A percentile compares a stretch with the other conserved stretches of the same genome.
phyloP scores from a whole-genome alignment of 1,284 basidiomycete genomes.

The Anthracocystis panici-leucophaei region DNA sequence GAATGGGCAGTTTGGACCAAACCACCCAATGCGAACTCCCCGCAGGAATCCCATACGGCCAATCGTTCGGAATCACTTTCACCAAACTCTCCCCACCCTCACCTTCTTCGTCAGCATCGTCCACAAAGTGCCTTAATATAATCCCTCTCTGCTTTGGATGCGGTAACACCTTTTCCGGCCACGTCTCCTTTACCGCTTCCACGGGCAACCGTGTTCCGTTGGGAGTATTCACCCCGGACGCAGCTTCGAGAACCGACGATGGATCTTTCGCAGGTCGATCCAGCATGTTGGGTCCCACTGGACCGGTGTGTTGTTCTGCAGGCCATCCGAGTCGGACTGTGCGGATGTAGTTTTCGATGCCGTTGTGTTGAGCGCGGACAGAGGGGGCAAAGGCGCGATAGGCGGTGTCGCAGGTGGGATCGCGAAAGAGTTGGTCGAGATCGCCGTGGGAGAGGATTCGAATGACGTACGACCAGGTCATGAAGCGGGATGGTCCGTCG shows the following conservation, averaged over 20 bases:
- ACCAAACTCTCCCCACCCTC: conserved; percentile 24
- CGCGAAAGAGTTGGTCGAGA: conserved; percentile 56
- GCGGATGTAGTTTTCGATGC: conserved; percentile 59
- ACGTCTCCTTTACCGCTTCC: conserved; percentile 31
- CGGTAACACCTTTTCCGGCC: conserved; percentile 37
- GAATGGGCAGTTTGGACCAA: conserved; percentile 52
- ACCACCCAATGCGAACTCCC: conserved; percentile 57
- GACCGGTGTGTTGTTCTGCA: conserved; percentile 9
- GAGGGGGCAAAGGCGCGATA: conserved; percentile 50
- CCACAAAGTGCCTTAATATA: conserved; percentile 32
- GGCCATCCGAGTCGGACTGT: conserved; percentile 51
- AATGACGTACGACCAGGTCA: conserved; percentile 43
- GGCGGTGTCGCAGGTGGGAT: conserved; percentile 42
- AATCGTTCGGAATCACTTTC: conserved; percentile 57
- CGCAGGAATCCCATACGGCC: conserved; percentile 62
- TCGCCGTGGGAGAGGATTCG: conserved; percentile 43
- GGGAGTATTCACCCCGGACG: conserved; percentile 25
- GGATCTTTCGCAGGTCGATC: conserved; percentile 33
- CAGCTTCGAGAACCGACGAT: conserved; percentile 5
- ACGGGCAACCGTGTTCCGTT: conserved; percentile 17
- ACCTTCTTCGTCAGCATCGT: conserved; percentile 13
- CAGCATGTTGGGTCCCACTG: conserved; percentile 29
- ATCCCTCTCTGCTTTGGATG: conserved; percentile 14
- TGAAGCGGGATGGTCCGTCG: conserved; percentile 12
- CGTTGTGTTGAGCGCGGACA: conserved; percentile 35